These are phyloP conservation scores for Zygotorulaspora chibaensis DNA, from an alignment of 805 yeast species.

Conservation along the genomic window DNA sequence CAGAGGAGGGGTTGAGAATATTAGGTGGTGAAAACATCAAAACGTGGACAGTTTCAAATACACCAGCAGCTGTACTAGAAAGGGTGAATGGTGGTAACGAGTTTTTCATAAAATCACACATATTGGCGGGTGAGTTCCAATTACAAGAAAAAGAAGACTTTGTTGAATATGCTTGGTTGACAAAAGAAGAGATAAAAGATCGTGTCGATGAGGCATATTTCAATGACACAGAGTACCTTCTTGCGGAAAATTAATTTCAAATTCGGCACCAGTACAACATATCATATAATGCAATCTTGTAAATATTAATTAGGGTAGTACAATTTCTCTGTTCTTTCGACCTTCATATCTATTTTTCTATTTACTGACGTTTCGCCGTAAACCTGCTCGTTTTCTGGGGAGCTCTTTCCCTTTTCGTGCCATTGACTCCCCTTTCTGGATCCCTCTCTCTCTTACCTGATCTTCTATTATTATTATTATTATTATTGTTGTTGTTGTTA, in stretches of 20 bases:
- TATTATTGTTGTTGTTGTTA: background rate
- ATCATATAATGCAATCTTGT: slow-evolving; percentile 5
- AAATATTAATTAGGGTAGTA: slow-evolving; percentile 7
- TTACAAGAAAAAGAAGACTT: slow-evolving; percentile 37
- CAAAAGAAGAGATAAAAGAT: slow-evolving; percentile 67
- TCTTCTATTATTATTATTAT: slow-evolving; percentile 1
- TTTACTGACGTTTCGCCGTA: slow-evolving; percentile 12
- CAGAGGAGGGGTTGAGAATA: slow-evolving; percentile 65
- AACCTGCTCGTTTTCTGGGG: slow-evolving; percentile 17
- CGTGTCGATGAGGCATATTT: slow-evolving; percentile 53
- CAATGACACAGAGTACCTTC: slow-evolving; percentile 43
- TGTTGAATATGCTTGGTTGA: slow-evolving; percentile 72
- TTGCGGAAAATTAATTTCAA: slow-evolving; percentile 29
- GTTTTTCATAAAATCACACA: slow-evolving; percentile 80
- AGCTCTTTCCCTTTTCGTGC: slow-evolving; percentile 12
- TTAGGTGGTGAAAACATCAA: slow-evolving; percentile 75
- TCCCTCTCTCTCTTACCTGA: slow-evolving; percentile 5
- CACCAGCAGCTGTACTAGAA: slow-evolving; percentile 71
- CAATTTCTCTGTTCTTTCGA: background rate
- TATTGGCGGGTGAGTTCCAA: slow-evolving; percentile 74
- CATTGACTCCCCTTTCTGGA: slow-evolving; percentile 5
- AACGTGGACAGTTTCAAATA: slow-evolving; percentile 86
- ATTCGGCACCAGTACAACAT: slow-evolving; percentile 1
- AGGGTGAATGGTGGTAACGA: slow-evolving; percentile 38
- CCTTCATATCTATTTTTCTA: background rate